Percentiles rank a stretch among this genome's conserved stretches.
Evolutionary conservation across 768 basidiomycete species (phyloP).

Genomic region (Coprinellus micaceus): DNA sequence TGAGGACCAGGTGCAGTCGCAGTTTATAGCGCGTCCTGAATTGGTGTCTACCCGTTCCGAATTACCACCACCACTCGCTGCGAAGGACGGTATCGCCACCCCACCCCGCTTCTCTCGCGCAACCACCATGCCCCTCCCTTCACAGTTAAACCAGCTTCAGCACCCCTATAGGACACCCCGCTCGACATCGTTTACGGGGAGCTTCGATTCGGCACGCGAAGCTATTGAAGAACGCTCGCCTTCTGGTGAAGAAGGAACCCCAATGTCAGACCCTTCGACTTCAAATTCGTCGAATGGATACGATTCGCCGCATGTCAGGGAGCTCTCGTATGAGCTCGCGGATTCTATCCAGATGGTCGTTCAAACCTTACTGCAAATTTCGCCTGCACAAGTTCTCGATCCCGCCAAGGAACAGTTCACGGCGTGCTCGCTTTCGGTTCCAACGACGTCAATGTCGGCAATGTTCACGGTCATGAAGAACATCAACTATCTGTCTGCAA

Average conservation of each 20-base stretch:
- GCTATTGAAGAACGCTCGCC: neutral
- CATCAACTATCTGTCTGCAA: constrained; percentile 90
- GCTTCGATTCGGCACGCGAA: neutral
- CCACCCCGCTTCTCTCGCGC: constrained; percentile 67
- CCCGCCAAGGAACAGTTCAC: constrained; percentile 93
- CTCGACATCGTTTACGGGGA: neutral
- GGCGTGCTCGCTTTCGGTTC: constrained; percentile 82
- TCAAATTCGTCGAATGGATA: constrained; percentile 13
- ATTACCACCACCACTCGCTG: constrained; percentile 34
- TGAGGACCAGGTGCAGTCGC: neutral
- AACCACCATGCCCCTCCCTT: constrained; percentile 76
- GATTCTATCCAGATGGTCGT: constrained; percentile 89
- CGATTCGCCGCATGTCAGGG: constrained; percentile 44
- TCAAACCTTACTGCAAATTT: constrained; percentile 87
- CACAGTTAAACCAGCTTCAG: constrained; percentile 70
- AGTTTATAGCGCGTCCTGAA: constrained; percentile 12
- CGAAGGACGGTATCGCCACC: constrained; percentile 11
- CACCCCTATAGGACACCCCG: constrained; percentile 50
- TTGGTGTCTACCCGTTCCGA: constrained; percentile 27
- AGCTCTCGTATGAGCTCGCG: constrained; percentile 82
- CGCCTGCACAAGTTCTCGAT: constrained; percentile 86
- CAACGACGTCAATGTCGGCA: constrained; percentile 83
- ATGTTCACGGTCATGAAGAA: constrained; percentile 91
- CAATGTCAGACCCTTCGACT: constrained; percentile 14
- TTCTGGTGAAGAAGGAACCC: constrained; percentile 20